Evolutionary conservation across 2,329 filamentous ascomycete genomes (phyloP).

Genomic region (Ophiostoma novo-ulmi): DNA sequence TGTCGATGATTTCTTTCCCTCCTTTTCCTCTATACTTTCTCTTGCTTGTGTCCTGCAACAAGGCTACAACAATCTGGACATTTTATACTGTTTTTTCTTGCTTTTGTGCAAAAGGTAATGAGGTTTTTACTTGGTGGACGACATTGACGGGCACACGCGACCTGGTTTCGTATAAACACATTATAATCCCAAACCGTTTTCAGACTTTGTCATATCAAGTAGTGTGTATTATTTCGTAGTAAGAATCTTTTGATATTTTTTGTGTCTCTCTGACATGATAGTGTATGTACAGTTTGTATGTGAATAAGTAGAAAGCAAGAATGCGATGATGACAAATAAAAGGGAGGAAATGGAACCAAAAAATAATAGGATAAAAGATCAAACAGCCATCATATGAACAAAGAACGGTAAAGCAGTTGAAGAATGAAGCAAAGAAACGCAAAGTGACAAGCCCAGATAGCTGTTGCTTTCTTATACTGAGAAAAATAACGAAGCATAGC

Average conservation of each 20-base stretch:
- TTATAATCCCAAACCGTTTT: background rate
- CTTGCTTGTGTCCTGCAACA: background rate
- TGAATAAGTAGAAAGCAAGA: background rate
- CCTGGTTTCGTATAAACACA: background rate
- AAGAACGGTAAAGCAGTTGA: background rate
- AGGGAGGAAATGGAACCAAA: background rate
- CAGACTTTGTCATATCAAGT: background rate
- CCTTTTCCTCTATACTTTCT: background rate
- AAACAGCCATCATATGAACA: conserved; percentile 2
- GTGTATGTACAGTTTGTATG: conserved; percentile 1
- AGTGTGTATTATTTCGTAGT: background rate
- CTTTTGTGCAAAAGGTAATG: background rate
- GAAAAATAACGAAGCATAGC: background rate
- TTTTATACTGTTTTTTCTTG: background rate
- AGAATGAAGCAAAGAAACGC: background rate
- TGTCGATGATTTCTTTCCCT: background rate
- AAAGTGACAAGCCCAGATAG: background rate
- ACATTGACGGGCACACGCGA: background rate
- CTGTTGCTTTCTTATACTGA: background rate
- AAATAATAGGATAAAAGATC: background rate
- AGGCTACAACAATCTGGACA: background rate
- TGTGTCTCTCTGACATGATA: conserved; percentile 8
- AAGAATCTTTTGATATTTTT: conserved; percentile 5
- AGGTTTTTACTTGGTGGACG: background rate
- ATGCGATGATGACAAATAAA: conserved; percentile 3